Conservation (phyloP, 1,139 yeast genomes). For the Kodamaea derodonti region DNA sequence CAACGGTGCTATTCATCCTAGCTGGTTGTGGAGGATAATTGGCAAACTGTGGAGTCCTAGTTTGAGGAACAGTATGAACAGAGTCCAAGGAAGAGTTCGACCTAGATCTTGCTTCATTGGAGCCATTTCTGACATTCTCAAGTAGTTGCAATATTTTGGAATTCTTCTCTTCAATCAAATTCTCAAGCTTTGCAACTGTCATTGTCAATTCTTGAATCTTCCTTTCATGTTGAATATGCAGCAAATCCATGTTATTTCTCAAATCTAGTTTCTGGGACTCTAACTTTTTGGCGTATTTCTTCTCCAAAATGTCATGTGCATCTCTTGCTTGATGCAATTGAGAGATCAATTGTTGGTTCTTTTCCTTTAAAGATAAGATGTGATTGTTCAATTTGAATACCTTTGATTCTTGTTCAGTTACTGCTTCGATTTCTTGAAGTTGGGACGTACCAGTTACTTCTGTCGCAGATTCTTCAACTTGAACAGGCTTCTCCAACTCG, state of each 20-base stretch:
- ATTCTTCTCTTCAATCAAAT: constrained; percentile 37
- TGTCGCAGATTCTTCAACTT: neutral
- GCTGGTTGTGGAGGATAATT: constrained; percentile 1
- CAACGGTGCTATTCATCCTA: constrained; percentile 3
- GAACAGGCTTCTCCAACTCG: constrained; percentile 1
- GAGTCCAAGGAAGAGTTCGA: constrained; percentile 13
- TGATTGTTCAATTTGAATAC: constrained; percentile 19
- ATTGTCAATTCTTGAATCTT: constrained; percentile 31
- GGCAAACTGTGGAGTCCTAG: neutral
- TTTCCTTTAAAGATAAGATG: constrained; percentile 15
- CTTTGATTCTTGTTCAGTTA: constrained; percentile 18
- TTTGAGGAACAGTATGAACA: constrained; percentile 5
- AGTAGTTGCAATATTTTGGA: constrained; percentile 27
- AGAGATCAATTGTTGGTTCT: constrained; percentile 16
- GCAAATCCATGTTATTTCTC: constrained; percentile 10
- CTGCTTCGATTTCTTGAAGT: neutral
- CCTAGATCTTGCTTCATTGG: constrained; percentile 2
- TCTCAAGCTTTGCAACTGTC: constrained; percentile 31
- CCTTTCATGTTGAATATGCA: constrained; percentile 12
- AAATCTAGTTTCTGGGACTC: constrained; percentile 24
- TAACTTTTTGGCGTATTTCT: constrained; percentile 22
- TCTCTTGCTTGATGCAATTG: constrained; percentile 11
- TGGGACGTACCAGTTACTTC: neutral
- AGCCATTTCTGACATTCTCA: neutral
- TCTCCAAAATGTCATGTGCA: constrained; percentile 5